phyloP scores from a whole-genome alignment of 768 basidiomycete genomes.

The Macrolepiota dolichaula region DNA sequence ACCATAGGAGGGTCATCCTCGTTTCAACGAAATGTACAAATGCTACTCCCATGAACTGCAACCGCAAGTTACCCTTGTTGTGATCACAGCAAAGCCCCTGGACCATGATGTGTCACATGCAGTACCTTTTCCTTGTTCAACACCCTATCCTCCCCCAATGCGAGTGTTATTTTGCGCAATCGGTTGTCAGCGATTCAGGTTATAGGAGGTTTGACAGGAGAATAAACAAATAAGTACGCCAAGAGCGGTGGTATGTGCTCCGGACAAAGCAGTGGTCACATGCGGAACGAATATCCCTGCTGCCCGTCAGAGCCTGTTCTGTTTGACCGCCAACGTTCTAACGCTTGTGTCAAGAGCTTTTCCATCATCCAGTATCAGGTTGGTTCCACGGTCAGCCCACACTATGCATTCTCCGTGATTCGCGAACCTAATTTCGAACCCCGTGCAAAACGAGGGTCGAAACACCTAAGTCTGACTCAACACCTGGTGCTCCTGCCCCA shows the following conservation, averaged over 20 bases:
- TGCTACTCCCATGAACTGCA: no score
- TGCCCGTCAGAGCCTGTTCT: neutral
- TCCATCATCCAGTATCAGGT: neutral
- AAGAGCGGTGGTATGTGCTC: neutral
- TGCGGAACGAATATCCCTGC: neutral
- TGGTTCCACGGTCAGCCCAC: neutral
- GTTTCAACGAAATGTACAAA: neutral
- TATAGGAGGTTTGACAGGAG: neutral
- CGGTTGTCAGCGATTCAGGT: neutral
- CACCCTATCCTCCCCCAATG: no score
- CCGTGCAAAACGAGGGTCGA: neutral
- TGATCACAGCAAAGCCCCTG: neutral
- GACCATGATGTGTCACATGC: neutral
- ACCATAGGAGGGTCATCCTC: neutral
- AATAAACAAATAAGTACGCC: neutral
- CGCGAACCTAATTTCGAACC: neutral
- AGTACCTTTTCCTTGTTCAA: neutral
- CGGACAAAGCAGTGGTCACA: neutral
- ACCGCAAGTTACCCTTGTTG: no score
- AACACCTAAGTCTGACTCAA: neutral
- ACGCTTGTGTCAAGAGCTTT: neutral
- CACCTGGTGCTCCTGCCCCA: neutral
- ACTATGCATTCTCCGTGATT: conserved; percentile 3
- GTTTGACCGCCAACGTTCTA: neutral
- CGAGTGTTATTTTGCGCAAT: no score